Evolutionary conservation across 108 stramenopile species (phyloP), one percentile per base, ranked within the genome.

Genomic region (Conticribra guillardii): DNA sequence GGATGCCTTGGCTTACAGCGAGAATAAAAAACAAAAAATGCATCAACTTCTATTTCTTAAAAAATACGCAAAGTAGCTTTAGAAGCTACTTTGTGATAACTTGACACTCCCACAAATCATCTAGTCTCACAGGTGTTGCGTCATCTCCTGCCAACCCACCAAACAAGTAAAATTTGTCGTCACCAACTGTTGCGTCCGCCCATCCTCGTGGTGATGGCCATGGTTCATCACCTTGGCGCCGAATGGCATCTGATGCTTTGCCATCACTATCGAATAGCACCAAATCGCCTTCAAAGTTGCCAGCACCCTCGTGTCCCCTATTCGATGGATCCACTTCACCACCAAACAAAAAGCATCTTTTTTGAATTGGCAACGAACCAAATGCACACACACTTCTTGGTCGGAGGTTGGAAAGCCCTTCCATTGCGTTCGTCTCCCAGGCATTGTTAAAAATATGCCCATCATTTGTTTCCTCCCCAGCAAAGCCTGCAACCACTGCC

Each of bases 61-160:
- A n/a, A n/a, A n/a, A n/a, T n/a, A n/a, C n/a, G n/a, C n/a, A n/a
- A n/a, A n/a, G n/a, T n/a, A n/a, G n/a, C n/a, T n/a, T n/a, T n/a
- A n/a, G n/a, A n/a, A n/a, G n/a, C n/a, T n/a, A n/a, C n/a, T n/a
- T n/a, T n/a, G n/a, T n/a, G n/a, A n/a, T n/a, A n/a, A n/a, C n/a
- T n/a, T n/a, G n/a, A n/a, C n/a, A n/a, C n/a, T n/a, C n/a, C n/a
- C n/a, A n/a, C n/a, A n/a, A n/a, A n/a, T n/a, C n/a, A n/a, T n/a
- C n/a, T n/a, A n/a, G n/a, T n/a, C n/a, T n/a, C n/a, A n/a, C n/a
- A n/a, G n/a, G n/a, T n/a, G n/a, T n/a, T n/a, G n/a, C n/a, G 52
- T 90, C 89, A 60, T 87, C 81, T 34, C 89, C 89, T 14, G 89
- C 53, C 56, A 90, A 53, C 21, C 89, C 89, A 54, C 85, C 89